Evolutionary conservation across 805 yeast species (phyloP), one percentile per base, ranked within the genome.

Genomic region (Starmerella tilneyi): DNA sequence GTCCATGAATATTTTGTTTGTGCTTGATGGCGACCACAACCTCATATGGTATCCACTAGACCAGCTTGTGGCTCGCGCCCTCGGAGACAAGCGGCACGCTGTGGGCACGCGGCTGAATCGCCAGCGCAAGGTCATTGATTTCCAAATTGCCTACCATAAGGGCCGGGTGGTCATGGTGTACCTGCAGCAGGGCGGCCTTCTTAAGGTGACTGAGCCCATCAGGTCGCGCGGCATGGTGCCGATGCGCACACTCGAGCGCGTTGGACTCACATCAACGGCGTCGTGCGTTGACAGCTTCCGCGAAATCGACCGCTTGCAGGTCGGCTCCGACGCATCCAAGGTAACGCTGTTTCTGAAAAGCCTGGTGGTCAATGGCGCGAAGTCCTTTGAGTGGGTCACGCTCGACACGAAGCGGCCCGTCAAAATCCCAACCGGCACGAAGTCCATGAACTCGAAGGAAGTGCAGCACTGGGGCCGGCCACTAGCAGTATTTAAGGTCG

Each of bases 371-470:
- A 19, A 42, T 9, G 72, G 85, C 0, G 64, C 72, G 15, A 73
- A 75, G 54, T 88, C 88, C 0, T 78, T 80, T 52, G 79, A 81
- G 48, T 70, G 81, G 23, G 66, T 77, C 53, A 73, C 79, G 5
- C 66, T 81, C 42, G 78, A 78, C 47, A 73, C 74, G 34, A 69
- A 76, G 24, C 64, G 64, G 16, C 74, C 79, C 0, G 65, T 78
- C 44, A 70, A 78, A 1, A 69, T 76, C 3, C 88, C 89, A 7
- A n/a, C 34, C 0, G 51, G 53, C 2, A 9, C 31, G 4, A 27
- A 30, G 2, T 36, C 40, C 3, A n/a, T 36, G 20, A 24, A 21
- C 6, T 12, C 42, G 2, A 41, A 47, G 19, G 51, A 50, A 11
- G 50, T 46, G 36, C 62, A 60, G 44, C 56, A 60, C 46, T 49